A percentile compares a stretch with the other conserved stretches of the same genome.
phyloP scores from a whole-genome alignment of 1,139 yeast species.

The Pichia sp. region DNA sequence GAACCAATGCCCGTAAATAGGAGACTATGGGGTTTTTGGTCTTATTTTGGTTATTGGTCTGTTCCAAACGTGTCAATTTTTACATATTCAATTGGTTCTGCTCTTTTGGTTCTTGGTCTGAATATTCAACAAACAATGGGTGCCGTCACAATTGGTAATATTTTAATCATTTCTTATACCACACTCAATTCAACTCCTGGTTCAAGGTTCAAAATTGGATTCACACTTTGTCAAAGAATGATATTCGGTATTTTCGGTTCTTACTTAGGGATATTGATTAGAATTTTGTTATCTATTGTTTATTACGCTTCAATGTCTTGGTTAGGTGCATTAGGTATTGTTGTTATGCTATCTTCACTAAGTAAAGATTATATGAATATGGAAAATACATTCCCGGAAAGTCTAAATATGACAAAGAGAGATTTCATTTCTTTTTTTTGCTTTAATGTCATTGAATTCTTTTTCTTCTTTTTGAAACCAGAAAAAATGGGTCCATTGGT shows the following conservation, averaged over 20 bases:
- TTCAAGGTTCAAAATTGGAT: conserved; percentile 40
- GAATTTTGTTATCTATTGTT: conserved; percentile 33
- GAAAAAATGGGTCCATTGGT: conserved; percentile 26
- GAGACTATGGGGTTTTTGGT: conserved; percentile 33
- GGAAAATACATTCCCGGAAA: conserved; percentile 32
- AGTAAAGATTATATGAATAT: conserved; percentile 29
- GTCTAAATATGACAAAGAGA: conserved; percentile 31
- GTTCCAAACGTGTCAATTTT: conserved; percentile 13
- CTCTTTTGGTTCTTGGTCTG: background rate
- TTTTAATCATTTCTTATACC: conserved; percentile 35
- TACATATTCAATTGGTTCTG: conserved; percentile 20
- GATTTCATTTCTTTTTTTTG: conserved; percentile 30
- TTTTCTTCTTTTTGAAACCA: conserved; percentile 16
- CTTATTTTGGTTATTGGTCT: conserved; percentile 32
- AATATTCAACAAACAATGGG: conserved; percentile 32
- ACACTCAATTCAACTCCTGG: conserved; percentile 40
- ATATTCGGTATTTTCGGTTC: conserved; percentile 40
- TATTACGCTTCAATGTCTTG: conserved; percentile 36
- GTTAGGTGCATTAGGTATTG: conserved; percentile 33
- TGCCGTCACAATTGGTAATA: conserved; percentile 37
- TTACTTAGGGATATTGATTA: conserved; percentile 29
- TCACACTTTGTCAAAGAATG: conserved; percentile 38
- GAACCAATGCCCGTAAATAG: conserved; percentile 33
- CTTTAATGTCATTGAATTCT: conserved; percentile 26
- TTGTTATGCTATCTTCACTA: conserved; percentile 29